A percentile compares a stretch with the other conserved stretches of the same genome.
Conservation (phyloP, 164 flowering plant genomes). For the Taxillus chinensis region DNA sequence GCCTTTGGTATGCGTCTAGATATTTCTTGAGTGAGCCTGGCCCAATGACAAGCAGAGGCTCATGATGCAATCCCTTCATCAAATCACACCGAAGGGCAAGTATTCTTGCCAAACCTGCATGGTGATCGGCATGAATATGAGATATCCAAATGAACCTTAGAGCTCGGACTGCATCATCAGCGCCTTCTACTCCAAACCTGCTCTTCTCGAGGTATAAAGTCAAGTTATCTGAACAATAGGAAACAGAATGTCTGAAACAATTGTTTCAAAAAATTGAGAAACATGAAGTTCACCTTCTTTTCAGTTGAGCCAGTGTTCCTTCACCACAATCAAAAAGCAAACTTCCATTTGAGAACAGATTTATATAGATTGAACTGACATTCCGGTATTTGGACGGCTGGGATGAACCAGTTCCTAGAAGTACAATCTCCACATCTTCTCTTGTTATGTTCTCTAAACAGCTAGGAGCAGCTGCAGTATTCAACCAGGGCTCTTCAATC, state of each 20-base stretch:
- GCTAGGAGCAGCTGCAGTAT: constrained; percentile 34
- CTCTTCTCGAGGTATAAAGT: constrained; percentile 2
- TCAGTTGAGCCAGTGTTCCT: constrained; percentile 95
- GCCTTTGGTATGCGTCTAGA: constrained; percentile 80
- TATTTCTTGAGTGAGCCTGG: constrained; percentile 71
- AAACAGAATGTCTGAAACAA: too few relatives aligned
- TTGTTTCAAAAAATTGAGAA: too few relatives aligned
- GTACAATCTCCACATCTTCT: constrained; percentile 90
- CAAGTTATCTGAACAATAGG: too few relatives aligned
- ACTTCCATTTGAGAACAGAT: constrained; percentile 88
- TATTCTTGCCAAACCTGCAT: constrained; percentile 83
- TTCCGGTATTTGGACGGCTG: constrained; percentile 98
- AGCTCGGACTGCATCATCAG: constrained; percentile 62
- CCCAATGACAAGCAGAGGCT: constrained; percentile 78
- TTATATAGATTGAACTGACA: constrained; percentile 73
- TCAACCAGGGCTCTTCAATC: constrained; percentile 76
- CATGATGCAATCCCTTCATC: constrained; percentile 52
- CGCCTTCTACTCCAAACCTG: constrained; percentile 83
- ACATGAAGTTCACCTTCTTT: constrained; percentile 55
- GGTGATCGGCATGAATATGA: constrained; percentile 99
- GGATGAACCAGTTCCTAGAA: constrained; percentile 95
- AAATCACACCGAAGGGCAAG: constrained; percentile 74
- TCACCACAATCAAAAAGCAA: constrained; percentile 94
- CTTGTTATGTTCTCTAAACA: constrained; percentile 78
- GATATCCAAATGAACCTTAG: constrained; percentile 85